These are phyloP conservation scores for Monoraphidium neglectum DNA, from an alignment of 139 green algal genomes.

Conservation along the genomic window DNA sequence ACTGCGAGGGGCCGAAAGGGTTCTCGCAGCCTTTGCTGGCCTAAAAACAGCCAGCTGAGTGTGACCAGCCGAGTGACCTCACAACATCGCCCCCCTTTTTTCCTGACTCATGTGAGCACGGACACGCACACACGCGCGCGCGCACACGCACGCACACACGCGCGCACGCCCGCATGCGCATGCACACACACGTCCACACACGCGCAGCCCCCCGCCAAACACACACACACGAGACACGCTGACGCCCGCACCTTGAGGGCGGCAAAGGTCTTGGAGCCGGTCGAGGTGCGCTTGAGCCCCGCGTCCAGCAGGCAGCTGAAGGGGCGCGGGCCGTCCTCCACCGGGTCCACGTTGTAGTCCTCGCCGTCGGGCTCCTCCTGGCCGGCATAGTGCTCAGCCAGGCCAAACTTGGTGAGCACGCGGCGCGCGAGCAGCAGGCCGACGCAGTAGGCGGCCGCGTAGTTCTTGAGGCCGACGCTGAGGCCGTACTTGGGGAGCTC, in stretches of 20 bases:
- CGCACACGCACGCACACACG: too few species aligned
- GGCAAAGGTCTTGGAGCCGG: slow-evolving; percentile 92
- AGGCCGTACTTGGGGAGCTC: slow-evolving; percentile 96
- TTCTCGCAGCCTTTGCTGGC: too few species aligned
- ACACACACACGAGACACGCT: too few species aligned
- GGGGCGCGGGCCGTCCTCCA: slow-evolving; percentile 88
- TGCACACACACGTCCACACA: too few species aligned
- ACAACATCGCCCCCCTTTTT: too few species aligned
- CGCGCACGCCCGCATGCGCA: too few species aligned
- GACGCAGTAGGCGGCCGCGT: slow-evolving; percentile 92
- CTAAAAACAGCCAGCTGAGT: too few species aligned
- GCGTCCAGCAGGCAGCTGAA: slow-evolving; percentile 96
- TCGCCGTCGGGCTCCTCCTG: slow-evolving; percentile 72
- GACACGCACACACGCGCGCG: too few species aligned
- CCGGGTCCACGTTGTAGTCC: slow-evolving; percentile 96
- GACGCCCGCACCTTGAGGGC: slow-evolving; percentile 78
- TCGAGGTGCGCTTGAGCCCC: slow-evolving; percentile 96
- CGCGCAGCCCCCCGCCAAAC: neutral
- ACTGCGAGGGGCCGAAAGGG: too few species aligned
- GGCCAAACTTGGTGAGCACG: slow-evolving; percentile 91
- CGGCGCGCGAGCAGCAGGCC: slow-evolving; percentile 95
- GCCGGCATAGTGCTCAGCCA: slow-evolving; percentile 91
- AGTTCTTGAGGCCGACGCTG: slow-evolving; percentile 96
- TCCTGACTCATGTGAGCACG: too few species aligned
- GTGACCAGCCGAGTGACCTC: too few species aligned